These are phyloP conservation scores for Fusarium citri DNA, from an alignment of 2,329 filamentous ascomycete genomes.

Conservation along the genomic window DNA sequence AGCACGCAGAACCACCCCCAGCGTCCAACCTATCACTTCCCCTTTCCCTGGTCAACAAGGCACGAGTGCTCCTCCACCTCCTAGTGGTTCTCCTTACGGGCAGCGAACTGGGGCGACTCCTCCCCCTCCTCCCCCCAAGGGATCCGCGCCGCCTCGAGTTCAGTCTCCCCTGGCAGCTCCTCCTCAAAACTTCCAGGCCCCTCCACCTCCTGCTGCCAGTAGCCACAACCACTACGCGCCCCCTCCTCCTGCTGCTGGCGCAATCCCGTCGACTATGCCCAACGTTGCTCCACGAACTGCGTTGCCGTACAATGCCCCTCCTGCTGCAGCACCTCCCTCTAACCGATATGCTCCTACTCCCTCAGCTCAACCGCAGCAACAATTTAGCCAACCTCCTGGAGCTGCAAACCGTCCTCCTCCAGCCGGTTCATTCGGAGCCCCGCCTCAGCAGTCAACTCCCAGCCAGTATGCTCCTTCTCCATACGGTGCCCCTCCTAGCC, in stretches of 20 bases:
- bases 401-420: constrained; percentile 60
- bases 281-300: constrained; percentile 77
- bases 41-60: constrained; percentile 78
- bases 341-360: constrained; percentile 81
- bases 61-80: constrained; percentile 66
- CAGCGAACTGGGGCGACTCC: constrained; percentile 75
- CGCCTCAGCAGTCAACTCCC: constrained; percentile 59
- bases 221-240: constrained; percentile 67
- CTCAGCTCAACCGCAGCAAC: constrained; percentile 61
- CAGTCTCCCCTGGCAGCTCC: constrained; percentile 76
- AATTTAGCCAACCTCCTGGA: constrained; percentile 59
- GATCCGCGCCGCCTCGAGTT: constrained; percentile 74
- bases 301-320: constrained; percentile 88
- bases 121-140: constrained; percentile 87
- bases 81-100: constrained; percentile 63
- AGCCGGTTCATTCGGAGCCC: constrained; percentile 57
- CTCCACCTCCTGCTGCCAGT: constrained; percentile 67
- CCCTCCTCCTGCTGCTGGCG: constrained; percentile 71
- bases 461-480: constrained; percentile 73
- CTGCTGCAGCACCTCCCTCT: constrained; percentile 73
- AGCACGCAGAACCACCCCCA: constrained; percentile 80
- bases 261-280: constrained; percentile 67
- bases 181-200: constrained; percentile 59
- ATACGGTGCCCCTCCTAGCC: constrained; percentile 52
- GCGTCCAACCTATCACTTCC: constrained; percentile 74